These are phyloP conservation scores for Fragilariopsis cylindrus DNA, from an alignment of 108 stramenopile genomes.

Conservation along the genomic window DNA sequence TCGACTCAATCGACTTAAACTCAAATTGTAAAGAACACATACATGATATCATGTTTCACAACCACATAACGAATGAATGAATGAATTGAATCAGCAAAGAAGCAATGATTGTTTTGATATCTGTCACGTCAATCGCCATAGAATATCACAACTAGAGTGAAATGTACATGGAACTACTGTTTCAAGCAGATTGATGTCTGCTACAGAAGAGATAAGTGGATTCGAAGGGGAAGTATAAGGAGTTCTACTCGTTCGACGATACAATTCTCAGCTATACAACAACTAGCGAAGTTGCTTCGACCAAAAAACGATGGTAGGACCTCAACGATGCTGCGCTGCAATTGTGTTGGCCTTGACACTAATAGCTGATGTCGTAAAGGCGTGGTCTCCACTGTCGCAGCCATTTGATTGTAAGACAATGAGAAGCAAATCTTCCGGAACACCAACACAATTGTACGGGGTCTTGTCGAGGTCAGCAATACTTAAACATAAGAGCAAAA, in stretches of 20 bases:
- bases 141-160: not conserved
- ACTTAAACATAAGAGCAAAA: not conserved
- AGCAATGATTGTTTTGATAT: not conserved
- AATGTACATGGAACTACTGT: not conserved
- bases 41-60: no score
- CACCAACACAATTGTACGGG: constrained; percentile 12
- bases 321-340: not conserved
- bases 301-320: not conserved
- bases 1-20: no score
- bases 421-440: not conserved
- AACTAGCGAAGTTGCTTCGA: not conserved
- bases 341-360: not conserved
- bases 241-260: not conserved
- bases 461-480: constrained; percentile 7
- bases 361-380: not conserved
- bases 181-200: not conserved
- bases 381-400: not conserved
- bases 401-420: not conserved
- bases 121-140: not conserved
- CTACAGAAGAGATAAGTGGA: not conserved
- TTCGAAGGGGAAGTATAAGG: not conserved
- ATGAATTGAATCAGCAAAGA: constrained; percentile 4
- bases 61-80: not conserved
- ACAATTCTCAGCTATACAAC: not conserved
- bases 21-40: no score